A percentile compares a stretch with the other conserved stretches of the same genome.
Conservation (phyloP, 2,329 filamentous ascomycete genomes). For the Claviceps africana region DNA sequence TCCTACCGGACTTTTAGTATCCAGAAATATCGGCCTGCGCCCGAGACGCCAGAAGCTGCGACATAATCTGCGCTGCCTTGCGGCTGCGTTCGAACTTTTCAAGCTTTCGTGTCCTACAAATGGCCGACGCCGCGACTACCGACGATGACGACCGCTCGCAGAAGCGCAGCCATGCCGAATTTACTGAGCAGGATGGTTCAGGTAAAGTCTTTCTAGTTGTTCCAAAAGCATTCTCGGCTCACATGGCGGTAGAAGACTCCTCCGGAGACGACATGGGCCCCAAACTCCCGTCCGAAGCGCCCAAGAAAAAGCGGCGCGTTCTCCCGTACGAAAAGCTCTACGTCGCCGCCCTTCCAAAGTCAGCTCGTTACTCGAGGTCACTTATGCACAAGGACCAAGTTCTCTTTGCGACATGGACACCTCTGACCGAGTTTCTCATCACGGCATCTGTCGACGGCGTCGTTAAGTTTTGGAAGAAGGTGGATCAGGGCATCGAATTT, state of each 20-base stretch:
- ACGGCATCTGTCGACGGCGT: slow-evolving; percentile 90
- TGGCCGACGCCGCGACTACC: slow-evolving; percentile 4
- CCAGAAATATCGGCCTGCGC: not conserved
- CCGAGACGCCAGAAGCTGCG: not conserved
- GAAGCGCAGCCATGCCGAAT: slow-evolving; percentile 42
- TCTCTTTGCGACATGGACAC: slow-evolving; percentile 75
- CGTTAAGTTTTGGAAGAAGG: slow-evolving; percentile 99
- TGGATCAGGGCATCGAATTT: slow-evolving; percentile 80
- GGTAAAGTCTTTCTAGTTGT: slow-evolving; percentile 16
- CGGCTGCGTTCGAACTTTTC: not conserved
- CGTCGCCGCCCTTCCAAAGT: slow-evolving; percentile 71
- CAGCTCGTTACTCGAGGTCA: slow-evolving; percentile 78
- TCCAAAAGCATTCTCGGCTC: not conserved
- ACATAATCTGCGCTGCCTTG: not conserved
- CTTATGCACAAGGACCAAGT: slow-evolving; percentile 98
- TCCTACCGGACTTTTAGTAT: no score
- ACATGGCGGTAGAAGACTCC: slow-evolving; percentile 41
- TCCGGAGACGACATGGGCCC: slow-evolving; percentile 91
- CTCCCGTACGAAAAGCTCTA: slow-evolving; percentile 94
- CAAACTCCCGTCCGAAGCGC: slow-evolving; percentile 66
- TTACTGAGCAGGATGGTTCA: slow-evolving; percentile 31
- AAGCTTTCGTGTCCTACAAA: not conserved
- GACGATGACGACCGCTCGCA: slow-evolving; percentile 23
- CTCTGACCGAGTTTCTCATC: slow-evolving; percentile 85
- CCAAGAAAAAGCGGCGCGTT: slow-evolving; percentile 81